A percentile compares a stretch with the other conserved stretches of the same genome.
Evolutionary conservation across 192 early-diverging fungal species (phyloP).

Genomic region (Dissophora globulifera): DNA sequence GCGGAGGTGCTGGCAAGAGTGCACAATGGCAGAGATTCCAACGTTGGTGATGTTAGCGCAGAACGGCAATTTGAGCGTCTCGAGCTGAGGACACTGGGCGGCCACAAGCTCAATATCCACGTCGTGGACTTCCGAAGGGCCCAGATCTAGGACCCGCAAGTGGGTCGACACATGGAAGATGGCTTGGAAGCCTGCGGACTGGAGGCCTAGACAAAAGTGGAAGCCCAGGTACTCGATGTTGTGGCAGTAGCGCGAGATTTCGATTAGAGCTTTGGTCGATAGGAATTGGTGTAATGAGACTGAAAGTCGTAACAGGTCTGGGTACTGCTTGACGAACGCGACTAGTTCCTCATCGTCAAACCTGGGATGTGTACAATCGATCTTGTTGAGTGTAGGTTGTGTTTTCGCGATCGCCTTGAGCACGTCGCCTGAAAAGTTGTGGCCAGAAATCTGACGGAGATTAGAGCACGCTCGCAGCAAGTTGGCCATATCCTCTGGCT

Average conservation of each 20-base stretch:
- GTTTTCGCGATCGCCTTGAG: slow-evolving; percentile 22
- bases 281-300: slow-evolving; percentile 30
- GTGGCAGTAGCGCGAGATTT: slow-evolving; percentile 12
- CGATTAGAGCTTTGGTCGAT: slow-evolving; percentile 24
- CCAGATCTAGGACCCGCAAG: slow-evolving; percentile 28
- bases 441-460: slow-evolving; percentile 16
- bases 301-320: slow-evolving; percentile 31
- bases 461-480: slow-evolving; percentile 14
- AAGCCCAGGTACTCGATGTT: slow-evolving; percentile 28
- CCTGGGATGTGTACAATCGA: slow-evolving; percentile 33
- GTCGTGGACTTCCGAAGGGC: slow-evolving; percentile 24
- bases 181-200: slow-evolving; percentile 25
- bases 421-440: slow-evolving; percentile 26
- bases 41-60: slow-evolving; percentile 25
- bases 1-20: slow-evolving; percentile 7
- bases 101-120: slow-evolving; percentile 27
- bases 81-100: slow-evolving; percentile 18
- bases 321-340: slow-evolving; percentile 18
- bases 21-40: slow-evolving; percentile 13
- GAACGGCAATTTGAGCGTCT: slow-evolving; percentile 40
- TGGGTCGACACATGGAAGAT: slow-evolving; percentile 15
- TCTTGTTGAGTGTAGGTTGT: slow-evolving; percentile 15
- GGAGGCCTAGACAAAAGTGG: slow-evolving; percentile 33
- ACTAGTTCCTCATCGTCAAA: slow-evolving; percentile 47
- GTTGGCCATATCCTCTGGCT: slow-evolving; percentile 11